Conservation (phyloP, 2,329 filamentous ascomycete species). For the Clonostachys rosea region DNA sequence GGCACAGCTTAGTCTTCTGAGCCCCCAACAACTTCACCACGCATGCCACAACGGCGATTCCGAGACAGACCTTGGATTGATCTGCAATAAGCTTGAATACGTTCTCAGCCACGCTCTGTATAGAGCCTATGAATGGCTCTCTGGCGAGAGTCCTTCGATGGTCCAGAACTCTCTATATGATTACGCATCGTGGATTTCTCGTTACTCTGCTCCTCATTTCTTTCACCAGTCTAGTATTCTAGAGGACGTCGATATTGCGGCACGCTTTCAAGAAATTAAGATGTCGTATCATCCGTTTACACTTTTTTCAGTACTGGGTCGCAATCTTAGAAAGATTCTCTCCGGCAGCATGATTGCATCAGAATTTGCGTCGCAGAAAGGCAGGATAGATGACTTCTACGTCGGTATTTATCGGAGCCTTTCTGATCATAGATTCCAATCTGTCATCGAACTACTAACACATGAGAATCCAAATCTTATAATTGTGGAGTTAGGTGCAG, state of each 20-base stretch:
- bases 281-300: not conserved
- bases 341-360: not conserved
- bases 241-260: not conserved
- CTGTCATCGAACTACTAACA: not conserved
- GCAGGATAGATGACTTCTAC: not conserved
- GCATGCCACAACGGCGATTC: constrained; percentile 11
- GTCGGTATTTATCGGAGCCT: not conserved
- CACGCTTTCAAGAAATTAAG: not conserved
- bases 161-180: no score
- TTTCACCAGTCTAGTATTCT: no score
- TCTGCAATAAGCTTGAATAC: no score
- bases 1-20: constrained; percentile 1
- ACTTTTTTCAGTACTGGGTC: not conserved
- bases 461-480: constrained; percentile 2
- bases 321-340: not conserved
- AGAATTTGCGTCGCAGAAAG: no score
- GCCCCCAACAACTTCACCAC: not conserved
- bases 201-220: no score
- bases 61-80: no score
- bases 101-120: no score
- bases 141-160: no score
- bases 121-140: no score
- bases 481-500: constrained; percentile 3
- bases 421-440: not conserved
- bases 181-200: no score